Evolutionary conservation across 768 basidiomycete species (phyloP), one percentile per base, ranked within the genome.

Genomic region (Rossbeevera mucosa): DNA sequence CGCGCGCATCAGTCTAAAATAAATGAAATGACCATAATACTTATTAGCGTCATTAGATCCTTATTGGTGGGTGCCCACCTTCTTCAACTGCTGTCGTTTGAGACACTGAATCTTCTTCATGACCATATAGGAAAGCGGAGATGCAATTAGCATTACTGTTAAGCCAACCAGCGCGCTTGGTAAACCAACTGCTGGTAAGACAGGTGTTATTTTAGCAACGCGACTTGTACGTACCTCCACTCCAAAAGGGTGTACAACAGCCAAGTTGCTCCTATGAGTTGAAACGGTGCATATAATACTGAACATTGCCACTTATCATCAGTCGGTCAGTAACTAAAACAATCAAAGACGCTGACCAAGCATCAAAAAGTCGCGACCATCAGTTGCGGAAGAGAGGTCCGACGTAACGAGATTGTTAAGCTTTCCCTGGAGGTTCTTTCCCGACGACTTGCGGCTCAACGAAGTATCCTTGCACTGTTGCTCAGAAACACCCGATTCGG

Each of bases 381-480:
- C 43, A 14, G 29, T 50, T 29, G 43, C 43, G 18, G 22, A 3
- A 20, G 43, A 20, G 12, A 50, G 49, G 25, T 50, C 43, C 5
- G 49, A 50, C 7, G 49, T 50, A 21, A 50, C n/a, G 4, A 50
- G 49, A 31, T 50, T 50, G 13, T 50, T 50, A 29, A 50, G 49
- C 13, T 25, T 50, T 14, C 49, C 49, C 8, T 47, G 11, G 12
- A 50, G 22, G 28, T 47, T 50, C 44, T 47, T 50, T 2, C 28
- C 43, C 6, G 49, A 18, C 25, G 43, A 47, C 24, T 47, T 47
- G 22, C 28, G 2, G 5, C 22, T 30, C 33, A 44, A 31, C 13
- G 8, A 21, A 14, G 12, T 7, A 7, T n/a, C 8, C 29, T 31
- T 45, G 22, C 29, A 47, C n/a, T 6, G 20, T 16, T n/a, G 26